Conservation (phyloP, 805 yeast species). For the Zygoascus bituminiphila region DNA sequence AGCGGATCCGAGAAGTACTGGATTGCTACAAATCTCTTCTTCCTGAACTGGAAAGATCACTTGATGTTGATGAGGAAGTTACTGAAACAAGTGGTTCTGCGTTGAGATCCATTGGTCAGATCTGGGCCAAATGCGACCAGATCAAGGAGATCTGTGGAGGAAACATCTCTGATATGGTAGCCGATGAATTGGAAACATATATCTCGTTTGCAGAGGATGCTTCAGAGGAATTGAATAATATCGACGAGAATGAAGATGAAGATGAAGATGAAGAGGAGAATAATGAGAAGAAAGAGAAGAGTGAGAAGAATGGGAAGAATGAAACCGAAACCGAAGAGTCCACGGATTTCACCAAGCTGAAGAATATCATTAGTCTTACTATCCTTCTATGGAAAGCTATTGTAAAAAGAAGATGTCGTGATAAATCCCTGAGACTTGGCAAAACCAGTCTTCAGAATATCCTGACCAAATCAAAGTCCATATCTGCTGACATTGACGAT, state of each 20-base stretch:
- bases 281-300: not conserved
- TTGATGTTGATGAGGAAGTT: not conserved
- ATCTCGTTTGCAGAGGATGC: constrained; percentile 9
- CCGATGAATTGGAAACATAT: not conserved
- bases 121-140: constrained; percentile 1
- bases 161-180: not conserved
- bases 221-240: constrained; percentile 5
- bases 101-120: not conserved
- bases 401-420: not conserved
- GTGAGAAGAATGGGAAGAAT: not conserved
- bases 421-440: not conserved
- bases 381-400: constrained; percentile 1
- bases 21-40: not conserved
- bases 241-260: constrained; percentile 2
- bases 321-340: not conserved
- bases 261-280: constrained; percentile 7
- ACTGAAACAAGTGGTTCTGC: not conserved
- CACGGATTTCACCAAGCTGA: not conserved
- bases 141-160: not conserved
- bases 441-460: not conserved
- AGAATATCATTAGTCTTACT: not conserved
- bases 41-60: not conserved
- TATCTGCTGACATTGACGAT: constrained; percentile 5
- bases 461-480: not conserved
- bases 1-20: not conserved